Conservation (phyloP, 129 eudicot genomes). For the Helianthus tuberosus region DNA sequence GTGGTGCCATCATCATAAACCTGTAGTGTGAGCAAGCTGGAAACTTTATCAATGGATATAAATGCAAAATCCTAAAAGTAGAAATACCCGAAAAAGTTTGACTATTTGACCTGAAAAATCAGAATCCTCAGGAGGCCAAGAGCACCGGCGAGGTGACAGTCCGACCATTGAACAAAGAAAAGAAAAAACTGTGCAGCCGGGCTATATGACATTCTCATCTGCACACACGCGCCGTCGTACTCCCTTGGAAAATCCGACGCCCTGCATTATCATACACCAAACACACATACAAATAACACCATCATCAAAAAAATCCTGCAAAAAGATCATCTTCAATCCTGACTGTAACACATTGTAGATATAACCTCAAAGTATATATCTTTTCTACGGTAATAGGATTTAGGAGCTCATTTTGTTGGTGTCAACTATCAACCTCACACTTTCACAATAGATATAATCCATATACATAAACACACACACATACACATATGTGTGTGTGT, state of each 20-base stretch:
- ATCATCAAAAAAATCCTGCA: not conserved
- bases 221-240: constrained; percentile 91
- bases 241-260: constrained; percentile 89
- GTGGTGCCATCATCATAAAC: constrained; percentile 97
- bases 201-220: constrained; percentile 95
- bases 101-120: constrained; percentile 65
- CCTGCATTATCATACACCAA: constrained; percentile 40
- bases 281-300: not conserved
- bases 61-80: not conserved
- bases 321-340: not conserved
- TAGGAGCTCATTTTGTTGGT: not conserved
- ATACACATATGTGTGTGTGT: not conserved
- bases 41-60: constrained; percentile 6
- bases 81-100: constrained; percentile 7
- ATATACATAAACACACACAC: not conserved
- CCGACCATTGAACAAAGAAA: constrained; percentile 93
- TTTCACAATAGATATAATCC: not conserved
- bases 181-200: constrained; percentile 91
- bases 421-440: not conserved
- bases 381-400: constrained; percentile 5
- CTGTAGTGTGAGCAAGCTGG: constrained; percentile 34
- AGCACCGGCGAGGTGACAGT: constrained; percentile 90
- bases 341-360: not conserved
- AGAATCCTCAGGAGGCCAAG: constrained; percentile 84
- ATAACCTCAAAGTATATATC: not conserved